phyloP scores from a whole-genome alignment of 495 filamentous ascomycete genomes.

The Trichoderma virens region DNA sequence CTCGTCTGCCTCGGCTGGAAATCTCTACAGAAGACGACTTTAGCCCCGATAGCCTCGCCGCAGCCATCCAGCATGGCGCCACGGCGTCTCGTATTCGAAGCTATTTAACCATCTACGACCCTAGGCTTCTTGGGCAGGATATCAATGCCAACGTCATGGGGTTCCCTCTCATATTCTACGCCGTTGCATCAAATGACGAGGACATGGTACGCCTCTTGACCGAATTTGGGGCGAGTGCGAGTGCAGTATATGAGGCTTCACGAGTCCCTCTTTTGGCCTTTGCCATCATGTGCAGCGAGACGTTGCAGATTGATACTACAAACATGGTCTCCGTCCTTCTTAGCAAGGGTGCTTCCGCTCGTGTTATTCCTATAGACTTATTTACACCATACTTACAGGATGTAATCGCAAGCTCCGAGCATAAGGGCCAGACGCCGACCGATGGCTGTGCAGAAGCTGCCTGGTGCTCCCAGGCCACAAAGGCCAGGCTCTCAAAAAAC shows the following conservation, averaged over 20 bases:
- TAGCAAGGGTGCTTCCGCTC: slow-evolving; percentile 29
- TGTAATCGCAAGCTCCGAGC: slow-evolving; percentile 15
- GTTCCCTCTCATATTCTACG: slow-evolving; percentile 38
- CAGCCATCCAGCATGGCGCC: slow-evolving; percentile 22
- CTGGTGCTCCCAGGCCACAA: slow-evolving; percentile 18
- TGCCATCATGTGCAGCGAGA: slow-evolving; percentile 28
- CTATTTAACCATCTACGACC: slow-evolving; percentile 22
- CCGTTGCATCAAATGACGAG: slow-evolving; percentile 32
- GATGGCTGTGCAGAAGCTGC: slow-evolving; percentile 12
- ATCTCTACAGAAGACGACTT: slow-evolving; percentile 13
- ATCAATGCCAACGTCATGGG: slow-evolving; percentile 27
- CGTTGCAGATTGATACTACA: slow-evolving; percentile 28
- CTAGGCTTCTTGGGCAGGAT: slow-evolving; percentile 12
- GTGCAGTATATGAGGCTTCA: slow-evolving; percentile 18
- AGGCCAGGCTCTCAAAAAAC: slow-evolving; percentile 21
- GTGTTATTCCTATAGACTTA: slow-evolving; percentile 27
- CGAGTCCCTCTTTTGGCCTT: slow-evolving; percentile 38
- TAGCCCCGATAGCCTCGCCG: slow-evolving; percentile 17
- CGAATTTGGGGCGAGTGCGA: slow-evolving; percentile 28
- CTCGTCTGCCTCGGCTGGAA: slow-evolving; percentile 11
- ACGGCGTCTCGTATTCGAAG: slow-evolving; percentile 14
- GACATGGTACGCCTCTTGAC: slow-evolving; percentile 28
- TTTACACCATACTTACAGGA: slow-evolving; percentile 23
- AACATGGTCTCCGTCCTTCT: slow-evolving; percentile 28
- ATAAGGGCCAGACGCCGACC: slow-evolving; percentile 11